A percentile compares a stretch with the other conserved stretches of the same genome.
Evolutionary conservation across 1,284 basidiomycete genomes (phyloP).

Genomic region (Rugosomyces carneus): DNA sequence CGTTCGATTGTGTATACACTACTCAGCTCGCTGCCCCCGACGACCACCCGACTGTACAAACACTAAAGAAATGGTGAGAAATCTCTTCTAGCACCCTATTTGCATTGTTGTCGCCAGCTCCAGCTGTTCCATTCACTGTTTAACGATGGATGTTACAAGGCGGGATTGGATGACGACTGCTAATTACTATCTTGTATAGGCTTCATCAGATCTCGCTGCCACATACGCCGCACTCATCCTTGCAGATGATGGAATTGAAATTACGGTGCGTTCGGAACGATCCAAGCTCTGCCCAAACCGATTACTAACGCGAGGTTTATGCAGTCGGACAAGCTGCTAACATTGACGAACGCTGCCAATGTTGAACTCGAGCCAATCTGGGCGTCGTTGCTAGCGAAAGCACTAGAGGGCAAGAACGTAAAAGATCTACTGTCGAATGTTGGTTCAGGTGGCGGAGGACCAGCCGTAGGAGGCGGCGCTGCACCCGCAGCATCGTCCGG

Average conservation of each 20-base stretch:
- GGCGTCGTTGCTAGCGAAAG: slow-evolving; percentile 95
- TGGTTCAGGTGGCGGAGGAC: slow-evolving; percentile 77
- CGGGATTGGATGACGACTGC: slow-evolving; percentile 20
- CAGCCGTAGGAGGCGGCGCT: slow-evolving; percentile 56
- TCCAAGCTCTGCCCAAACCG: neutral
- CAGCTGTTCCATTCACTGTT: neutral
- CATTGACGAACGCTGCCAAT: slow-evolving; percentile 78
- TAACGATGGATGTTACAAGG: slow-evolving; percentile 20
- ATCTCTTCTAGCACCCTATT: neutral
- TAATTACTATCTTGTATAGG: slow-evolving; percentile 26
- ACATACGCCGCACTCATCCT: slow-evolving; percentile 78
- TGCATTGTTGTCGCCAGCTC: slow-evolving; percentile 7
- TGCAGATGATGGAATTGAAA: slow-evolving; percentile 90
- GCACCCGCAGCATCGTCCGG: slow-evolving; percentile 46
- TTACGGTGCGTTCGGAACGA: slow-evolving; percentile 70
- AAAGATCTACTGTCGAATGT: slow-evolving; percentile 94
- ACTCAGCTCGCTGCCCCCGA: slow-evolving; percentile 13
- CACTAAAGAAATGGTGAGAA: slow-evolving; percentile 19
- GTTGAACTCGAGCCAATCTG: slow-evolving; percentile 96
- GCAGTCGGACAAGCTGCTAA: slow-evolving; percentile 87
- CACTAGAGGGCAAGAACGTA: slow-evolving; percentile 96
- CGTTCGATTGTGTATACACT: neutral
- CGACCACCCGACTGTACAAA: slow-evolving; percentile 10
- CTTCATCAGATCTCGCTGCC: slow-evolving; percentile 71
- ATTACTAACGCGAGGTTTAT: slow-evolving; percentile 1